Conservation (phyloP, 768 basidiomycete genomes). For the Podaxis sp. region DNA sequence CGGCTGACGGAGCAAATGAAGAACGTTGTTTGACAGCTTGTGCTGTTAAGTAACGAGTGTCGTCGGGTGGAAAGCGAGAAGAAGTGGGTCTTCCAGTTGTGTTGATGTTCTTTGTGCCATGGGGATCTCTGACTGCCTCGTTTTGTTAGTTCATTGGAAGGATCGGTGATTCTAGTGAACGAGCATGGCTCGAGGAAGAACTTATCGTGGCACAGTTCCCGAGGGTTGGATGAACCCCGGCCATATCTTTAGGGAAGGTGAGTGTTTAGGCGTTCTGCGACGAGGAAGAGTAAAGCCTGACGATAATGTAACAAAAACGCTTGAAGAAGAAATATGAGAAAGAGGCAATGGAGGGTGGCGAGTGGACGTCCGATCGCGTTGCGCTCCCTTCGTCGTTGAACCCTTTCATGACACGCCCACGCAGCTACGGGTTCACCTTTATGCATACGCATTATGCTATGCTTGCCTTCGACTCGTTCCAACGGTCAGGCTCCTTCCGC, state of each 20-base stretch:
- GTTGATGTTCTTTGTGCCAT: neutral
- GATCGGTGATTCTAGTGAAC: conserved; percentile 68
- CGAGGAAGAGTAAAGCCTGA: neutral
- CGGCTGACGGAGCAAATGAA: conserved; percentile 82
- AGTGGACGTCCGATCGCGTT: neutral
- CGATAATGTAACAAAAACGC: conserved; percentile 57
- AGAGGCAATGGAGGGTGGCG: conserved; percentile 64
- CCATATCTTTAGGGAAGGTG: conserved; percentile 85
- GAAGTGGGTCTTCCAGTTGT: conserved; percentile 31
- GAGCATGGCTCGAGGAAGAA: conserved; percentile 80
- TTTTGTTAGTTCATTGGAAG: conserved; percentile 52
- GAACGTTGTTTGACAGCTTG: conserved; percentile 74
- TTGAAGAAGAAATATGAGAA: conserved; percentile 83
- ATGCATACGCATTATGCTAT: neutral
- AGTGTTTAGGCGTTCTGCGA: conserved; percentile 22
- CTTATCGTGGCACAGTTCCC: conserved; percentile 80
- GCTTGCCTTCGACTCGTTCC: neutral
- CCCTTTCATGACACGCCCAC: neutral
- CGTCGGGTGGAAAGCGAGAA: conserved; percentile 59
- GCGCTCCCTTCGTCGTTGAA: neutral
- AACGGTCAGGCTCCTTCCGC: no score
- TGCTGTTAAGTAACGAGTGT: conserved; percentile 80
- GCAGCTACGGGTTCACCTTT: neutral
- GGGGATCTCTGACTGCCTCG: neutral
- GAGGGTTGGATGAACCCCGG: conserved; percentile 85